Percentiles rank a stretch among this genome's conserved stretches.
Conservation (phyloP, 1,139 yeast genomes). For the Yamadazyma atmosphaerica region DNA sequence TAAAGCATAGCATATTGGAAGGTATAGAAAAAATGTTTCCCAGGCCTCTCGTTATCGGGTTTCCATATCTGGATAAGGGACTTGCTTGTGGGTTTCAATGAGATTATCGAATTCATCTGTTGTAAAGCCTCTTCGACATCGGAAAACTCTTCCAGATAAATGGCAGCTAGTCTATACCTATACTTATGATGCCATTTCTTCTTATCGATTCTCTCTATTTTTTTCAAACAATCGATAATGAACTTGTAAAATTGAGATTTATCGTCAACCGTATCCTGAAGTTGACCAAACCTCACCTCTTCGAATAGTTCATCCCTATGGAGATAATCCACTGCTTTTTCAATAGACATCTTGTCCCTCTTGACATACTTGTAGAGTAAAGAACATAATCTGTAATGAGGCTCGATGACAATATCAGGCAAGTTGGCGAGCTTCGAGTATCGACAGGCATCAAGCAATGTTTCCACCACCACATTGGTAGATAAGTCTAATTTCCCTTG, state of each 20-base stretch:
- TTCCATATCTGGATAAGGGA: conserved; percentile 88
- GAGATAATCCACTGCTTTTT: conserved; percentile 40
- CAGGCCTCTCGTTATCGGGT: conserved; percentile 88
- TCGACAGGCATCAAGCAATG: conserved; percentile 35
- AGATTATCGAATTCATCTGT: conserved; percentile 63
- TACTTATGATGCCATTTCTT: conserved; percentile 94
- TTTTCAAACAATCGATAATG: conserved; percentile 28
- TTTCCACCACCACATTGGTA: conserved; percentile 32
- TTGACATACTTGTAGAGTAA: conserved; percentile 57
- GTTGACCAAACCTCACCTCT: neutral
- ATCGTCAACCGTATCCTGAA: conserved; percentile 8
- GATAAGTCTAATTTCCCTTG: conserved; percentile 47
- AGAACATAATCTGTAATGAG: conserved; percentile 68
- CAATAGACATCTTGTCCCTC: conserved; percentile 28
- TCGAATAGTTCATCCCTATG: conserved; percentile 25
- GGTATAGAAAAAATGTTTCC: conserved; percentile 84
- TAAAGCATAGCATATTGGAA: conserved; percentile 67
- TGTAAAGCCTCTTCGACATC: conserved; percentile 57
- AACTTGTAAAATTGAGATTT: conserved; percentile 25
- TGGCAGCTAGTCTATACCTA: conserved; percentile 66
- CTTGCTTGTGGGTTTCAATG: conserved; percentile 68
- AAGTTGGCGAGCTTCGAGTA: conserved; percentile 16
- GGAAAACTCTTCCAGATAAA: conserved; percentile 54
- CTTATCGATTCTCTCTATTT: conserved; percentile 61
- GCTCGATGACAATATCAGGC: conserved; percentile 56